Percentiles rank a stretch among this genome's conserved stretches.
phyloP scores from a whole-genome alignment of 345 rosid species.

The Euphorbia lathyris region DNA sequence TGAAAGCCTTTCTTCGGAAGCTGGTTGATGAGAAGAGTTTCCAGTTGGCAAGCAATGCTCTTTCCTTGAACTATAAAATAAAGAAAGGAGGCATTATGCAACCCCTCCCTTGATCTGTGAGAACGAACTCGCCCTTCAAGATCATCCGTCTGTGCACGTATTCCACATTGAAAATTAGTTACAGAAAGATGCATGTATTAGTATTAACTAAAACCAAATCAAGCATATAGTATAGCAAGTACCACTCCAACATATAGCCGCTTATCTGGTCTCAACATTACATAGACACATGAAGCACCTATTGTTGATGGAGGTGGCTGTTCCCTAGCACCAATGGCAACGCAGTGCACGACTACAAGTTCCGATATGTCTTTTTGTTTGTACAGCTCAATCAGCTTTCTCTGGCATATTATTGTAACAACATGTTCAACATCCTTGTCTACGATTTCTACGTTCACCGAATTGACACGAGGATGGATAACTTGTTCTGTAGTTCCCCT shows the following conservation, averaged over 20 bases:
- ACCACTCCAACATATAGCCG: conserved; percentile 90
- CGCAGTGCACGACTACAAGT: conserved; percentile 39
- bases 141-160: conserved; percentile 72
- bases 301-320: conserved; percentile 94
- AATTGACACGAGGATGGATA: conserved; percentile 24
- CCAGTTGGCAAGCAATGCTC: conserved; percentile 88
- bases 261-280: conserved; percentile 76
- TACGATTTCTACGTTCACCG: conserved; percentile 29
- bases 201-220: not conserved
- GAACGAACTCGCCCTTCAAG: conserved; percentile 74
- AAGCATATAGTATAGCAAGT: conserved; percentile 6
- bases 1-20: conserved; percentile 58
- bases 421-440: conserved; percentile 47
- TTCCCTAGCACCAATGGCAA: conserved; percentile 63
- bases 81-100: conserved; percentile 66
- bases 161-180: not conserved
- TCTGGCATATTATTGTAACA: conserved; percentile 46
- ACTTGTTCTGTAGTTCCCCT: conserved; percentile 22
- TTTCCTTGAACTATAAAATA: conserved; percentile 82
- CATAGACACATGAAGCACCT: conserved; percentile 81
- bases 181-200: not conserved
- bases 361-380: conserved; percentile 33
- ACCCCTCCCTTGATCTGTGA: conserved; percentile 65
- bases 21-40: conserved; percentile 91
- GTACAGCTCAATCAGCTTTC: conserved; percentile 49